phyloP scores from a whole-genome alignment of 108 stramenopile genomes.

The Ochromonas danica region DNA sequence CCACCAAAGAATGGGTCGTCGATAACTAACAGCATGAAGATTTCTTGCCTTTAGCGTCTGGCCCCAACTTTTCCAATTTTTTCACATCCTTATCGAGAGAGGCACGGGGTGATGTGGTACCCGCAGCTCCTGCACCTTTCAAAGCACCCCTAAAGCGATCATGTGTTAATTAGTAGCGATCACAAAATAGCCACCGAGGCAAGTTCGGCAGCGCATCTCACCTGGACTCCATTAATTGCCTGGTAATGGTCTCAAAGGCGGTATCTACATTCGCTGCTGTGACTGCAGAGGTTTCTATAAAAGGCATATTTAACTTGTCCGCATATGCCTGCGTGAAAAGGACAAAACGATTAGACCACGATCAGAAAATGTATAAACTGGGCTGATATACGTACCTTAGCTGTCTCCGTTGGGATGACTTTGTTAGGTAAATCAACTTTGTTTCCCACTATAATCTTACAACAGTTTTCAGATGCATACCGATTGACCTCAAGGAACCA shows the following conservation, averaged over 20 bases:
- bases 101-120: too few relatives aligned
- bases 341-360: not conserved
- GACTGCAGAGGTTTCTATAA: slow-evolving; percentile 92
- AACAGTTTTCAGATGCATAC: slow-evolving; percentile 90
- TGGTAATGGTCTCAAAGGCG: slow-evolving; percentile 79
- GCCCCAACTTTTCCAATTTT: too few relatives aligned
- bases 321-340: slow-evolving; percentile 44
- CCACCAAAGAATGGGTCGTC: too few relatives aligned
- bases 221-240: slow-evolving; percentile 42
- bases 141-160: too few relatives aligned
- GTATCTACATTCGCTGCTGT: slow-evolving; percentile 83
- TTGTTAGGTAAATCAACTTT: slow-evolving; percentile 76
- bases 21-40: too few relatives aligned
- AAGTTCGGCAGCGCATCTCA: too few relatives aligned
- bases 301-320: slow-evolving; percentile 85
- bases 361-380: not conserved
- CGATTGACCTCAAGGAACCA: slow-evolving; percentile 97
- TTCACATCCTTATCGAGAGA: too few relatives aligned
- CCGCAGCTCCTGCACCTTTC: too few relatives aligned
- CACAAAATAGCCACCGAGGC: too few relatives aligned
- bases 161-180: too few relatives aligned
- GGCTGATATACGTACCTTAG: slow-evolving; percentile 60
- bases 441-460: slow-evolving; percentile 93
- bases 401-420: slow-evolving; percentile 81
- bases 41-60: too few relatives aligned